phyloP scores from a whole-genome alignment of 257 asterid species.

The Plantago elongata region DNA sequence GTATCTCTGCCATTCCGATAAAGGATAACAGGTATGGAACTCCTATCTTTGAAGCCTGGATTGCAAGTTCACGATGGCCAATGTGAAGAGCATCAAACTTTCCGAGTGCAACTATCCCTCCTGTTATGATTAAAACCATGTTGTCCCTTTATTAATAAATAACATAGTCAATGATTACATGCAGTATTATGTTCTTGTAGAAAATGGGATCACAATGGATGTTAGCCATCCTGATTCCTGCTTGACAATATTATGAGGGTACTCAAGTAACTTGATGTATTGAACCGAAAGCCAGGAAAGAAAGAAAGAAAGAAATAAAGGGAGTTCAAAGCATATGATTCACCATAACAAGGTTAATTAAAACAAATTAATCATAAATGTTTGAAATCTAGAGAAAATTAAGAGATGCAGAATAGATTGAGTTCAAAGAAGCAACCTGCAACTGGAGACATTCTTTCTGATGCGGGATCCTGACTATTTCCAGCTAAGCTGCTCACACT shows the following conservation, averaged over 20 bases:
- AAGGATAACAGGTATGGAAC: slow-evolving; percentile 77
- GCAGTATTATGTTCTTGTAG: no score
- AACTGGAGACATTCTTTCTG: slow-evolving; percentile 42
- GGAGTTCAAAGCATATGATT: background rate
- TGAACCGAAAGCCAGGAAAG: no score
- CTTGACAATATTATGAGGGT: no score
- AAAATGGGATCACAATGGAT: no score
- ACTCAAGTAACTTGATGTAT: no score
- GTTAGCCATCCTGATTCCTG: no score
- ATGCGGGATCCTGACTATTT: slow-evolving; percentile 38
- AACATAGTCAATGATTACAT: no score
- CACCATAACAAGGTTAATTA: background rate
- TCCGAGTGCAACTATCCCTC: slow-evolving; percentile 94
- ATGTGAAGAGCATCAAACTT: slow-evolving; percentile 98
- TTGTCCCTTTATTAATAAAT: no score
- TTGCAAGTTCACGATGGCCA: slow-evolving; percentile 96
- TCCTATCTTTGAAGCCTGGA: slow-evolving; percentile 86
- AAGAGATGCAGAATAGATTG: background rate
- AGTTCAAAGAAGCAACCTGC: slow-evolving; percentile 48
- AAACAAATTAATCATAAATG: background rate
- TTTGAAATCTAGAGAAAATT: slow-evolving; percentile 3
- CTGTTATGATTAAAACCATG: slow-evolving; percentile 23
- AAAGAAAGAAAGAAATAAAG: background rate
- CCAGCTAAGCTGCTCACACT: slow-evolving; percentile 40
- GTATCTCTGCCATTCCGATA: slow-evolving; percentile 89